Percentiles rank a stretch among this genome's conserved stretches.
Evolutionary conservation across 1,284 basidiomycete species (phyloP).

Genomic region (Rugosomyces carneus): DNA sequence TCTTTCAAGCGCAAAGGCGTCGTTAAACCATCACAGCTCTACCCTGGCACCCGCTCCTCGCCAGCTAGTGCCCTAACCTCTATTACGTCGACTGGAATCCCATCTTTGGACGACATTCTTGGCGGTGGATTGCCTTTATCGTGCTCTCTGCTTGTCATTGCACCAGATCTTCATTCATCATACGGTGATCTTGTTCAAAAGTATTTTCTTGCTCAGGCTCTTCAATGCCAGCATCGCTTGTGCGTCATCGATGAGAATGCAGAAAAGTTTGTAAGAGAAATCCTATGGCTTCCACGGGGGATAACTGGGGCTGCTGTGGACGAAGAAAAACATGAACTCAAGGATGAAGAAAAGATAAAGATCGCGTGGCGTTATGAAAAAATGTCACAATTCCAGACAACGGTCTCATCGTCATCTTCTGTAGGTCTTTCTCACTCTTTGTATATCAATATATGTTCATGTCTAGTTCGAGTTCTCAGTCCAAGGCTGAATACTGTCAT

Average conservation of each 20-base stretch:
- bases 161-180: constrained; percentile 79
- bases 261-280: constrained; percentile 52
- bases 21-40: constrained; percentile 32
- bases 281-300: constrained; percentile 69
- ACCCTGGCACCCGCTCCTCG: constrained; percentile 59
- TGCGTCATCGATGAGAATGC: constrained; percentile 62
- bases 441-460: neutral
- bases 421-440: constrained; percentile 23
- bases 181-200: constrained; percentile 85
- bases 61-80: constrained; percentile 55
- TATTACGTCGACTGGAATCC: constrained; percentile 82
- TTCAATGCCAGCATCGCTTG: constrained; percentile 65
- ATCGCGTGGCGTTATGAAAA: constrained; percentile 96
- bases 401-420: constrained; percentile 51
- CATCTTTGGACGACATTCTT: constrained; percentile 93
- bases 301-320: constrained; percentile 29
- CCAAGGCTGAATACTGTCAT: constrained; percentile 56
- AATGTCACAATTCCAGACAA: constrained; percentile 90
- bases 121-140: constrained; percentile 90
- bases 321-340: constrained; percentile 35
- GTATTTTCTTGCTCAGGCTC: constrained; percentile 85
- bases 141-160: constrained; percentile 65
- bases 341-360: constrained; percentile 51
- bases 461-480: constrained; percentile 27
- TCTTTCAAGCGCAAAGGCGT: constrained; percentile 76